Base-by-base conservation (phyloP, 257 asterid species). In the Nyctanthes arbortristis region DNA sequence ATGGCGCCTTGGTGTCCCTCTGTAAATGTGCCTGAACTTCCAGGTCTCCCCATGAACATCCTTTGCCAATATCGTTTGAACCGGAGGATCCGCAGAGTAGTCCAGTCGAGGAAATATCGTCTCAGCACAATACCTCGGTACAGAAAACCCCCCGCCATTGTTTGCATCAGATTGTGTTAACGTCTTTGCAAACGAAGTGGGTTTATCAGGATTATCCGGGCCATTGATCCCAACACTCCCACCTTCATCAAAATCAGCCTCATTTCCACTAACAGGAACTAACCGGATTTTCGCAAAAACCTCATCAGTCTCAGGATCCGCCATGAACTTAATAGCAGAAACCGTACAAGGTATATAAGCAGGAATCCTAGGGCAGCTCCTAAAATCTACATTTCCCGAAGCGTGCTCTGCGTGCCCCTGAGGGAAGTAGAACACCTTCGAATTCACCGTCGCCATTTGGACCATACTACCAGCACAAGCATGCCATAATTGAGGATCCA, bases 401-500 rank as follows among this genome's bases (percentile, higher is more conserved):
- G 92, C 87, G 57, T 93, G 99, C 75, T 93, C 99, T 0, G 88
- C 80, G 58, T 89, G 98, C 4, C 98, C 98, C 66, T 90, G 98
- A 13, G 98, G 97, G 77, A 93, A 93, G 82, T 93, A 93, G 61
- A 73, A 87, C 7, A 93, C 96, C 58, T 78, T 78, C 1, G 99
- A 83, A 76, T 88, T 84, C 22, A 82, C 62, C 7, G 78, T 30
- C 0, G 96, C 97, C 92, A 89, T 91, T 78, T 93, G 97, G 64
- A 91, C 96, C 96, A 91, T 91, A 76, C 90, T 86, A 31, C 99
- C 99, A 33, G 97, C 99, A 81, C 99, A 93, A 58, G 97, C 99
- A 74, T 91, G 97, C 97, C 99, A 93, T 20, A 93, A 47, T 74
- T 87, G 99, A 70, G 96, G 83, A 80, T 91, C 99, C 76, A 93